These are phyloP conservation scores for Chloranthus sessilifolius DNA, from an alignment of 164 flowering plant genomes.

Conservation along the genomic window DNA sequence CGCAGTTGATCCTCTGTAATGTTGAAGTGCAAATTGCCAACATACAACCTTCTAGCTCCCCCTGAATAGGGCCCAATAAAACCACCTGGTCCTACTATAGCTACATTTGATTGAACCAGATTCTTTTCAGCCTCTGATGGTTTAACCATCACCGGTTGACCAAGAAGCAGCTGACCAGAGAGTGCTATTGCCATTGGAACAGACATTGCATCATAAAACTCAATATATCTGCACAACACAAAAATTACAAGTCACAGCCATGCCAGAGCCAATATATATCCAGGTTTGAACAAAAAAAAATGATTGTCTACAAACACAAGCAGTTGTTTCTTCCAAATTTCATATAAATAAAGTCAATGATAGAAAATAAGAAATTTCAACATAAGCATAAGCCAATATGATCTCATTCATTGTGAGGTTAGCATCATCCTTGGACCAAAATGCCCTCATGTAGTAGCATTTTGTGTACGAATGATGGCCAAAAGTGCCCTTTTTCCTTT, in stretches of 20 bases:
- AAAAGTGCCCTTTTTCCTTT: no score
- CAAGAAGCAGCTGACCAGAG: constrained; percentile 83
- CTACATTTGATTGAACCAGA: constrained; percentile 71
- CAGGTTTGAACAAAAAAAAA: not conserved
- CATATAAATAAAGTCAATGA: no score
- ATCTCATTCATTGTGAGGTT: no score
- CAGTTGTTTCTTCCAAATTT: not conserved
- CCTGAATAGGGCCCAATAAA: constrained; percentile 58
- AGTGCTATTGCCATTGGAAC: constrained; percentile 99
- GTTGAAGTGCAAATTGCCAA: constrained; percentile 80
- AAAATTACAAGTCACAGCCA: not conserved
- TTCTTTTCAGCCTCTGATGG: constrained; percentile 99
- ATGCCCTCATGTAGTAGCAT: no score
- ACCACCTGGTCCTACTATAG: constrained; percentile 49
- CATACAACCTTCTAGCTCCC: constrained; percentile 83
- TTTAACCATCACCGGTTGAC: constrained; percentile 92
- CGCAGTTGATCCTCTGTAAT: constrained; percentile 86
- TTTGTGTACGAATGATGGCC: no score
- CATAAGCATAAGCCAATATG: no score
- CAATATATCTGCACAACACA: constrained; percentile 59
- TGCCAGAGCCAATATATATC: not conserved
- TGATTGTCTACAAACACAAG: not conserved
- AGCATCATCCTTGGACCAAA: no score
- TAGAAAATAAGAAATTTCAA: no score
- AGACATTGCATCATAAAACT: constrained; percentile 93